phyloP scores from a whole-genome alignment of 345 rosid genomes.

The Linum tenue region DNA sequence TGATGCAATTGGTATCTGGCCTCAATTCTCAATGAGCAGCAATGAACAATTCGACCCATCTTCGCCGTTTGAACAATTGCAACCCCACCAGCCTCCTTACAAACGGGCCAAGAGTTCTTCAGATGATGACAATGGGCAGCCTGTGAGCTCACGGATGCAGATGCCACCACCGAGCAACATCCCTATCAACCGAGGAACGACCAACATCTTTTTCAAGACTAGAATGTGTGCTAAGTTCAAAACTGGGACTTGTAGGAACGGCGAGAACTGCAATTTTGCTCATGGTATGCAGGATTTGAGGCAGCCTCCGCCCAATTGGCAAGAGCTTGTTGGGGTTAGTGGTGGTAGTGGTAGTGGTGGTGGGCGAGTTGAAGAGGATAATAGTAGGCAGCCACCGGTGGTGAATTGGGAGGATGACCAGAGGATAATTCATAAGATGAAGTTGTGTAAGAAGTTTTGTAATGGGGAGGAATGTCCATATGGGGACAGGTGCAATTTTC shows the following conservation, averaged over 20 bases:
- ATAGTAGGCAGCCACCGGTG: conserved; percentile 11
- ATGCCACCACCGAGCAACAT: conserved; percentile 25
- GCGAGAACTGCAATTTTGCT: conserved; percentile 88
- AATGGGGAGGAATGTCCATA: conserved; percentile 92
- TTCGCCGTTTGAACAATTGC: conserved; percentile 17
- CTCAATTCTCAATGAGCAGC: conserved; percentile 36
- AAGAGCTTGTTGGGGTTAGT: conserved; percentile 62
- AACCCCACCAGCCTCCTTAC: conserved; percentile 36
- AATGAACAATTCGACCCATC: conserved; percentile 38
- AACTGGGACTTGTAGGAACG: conserved; percentile 60
- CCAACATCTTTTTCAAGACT: conserved; percentile 83
- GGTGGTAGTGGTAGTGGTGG: conserved; percentile 20
- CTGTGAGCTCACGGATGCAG: conserved; percentile 15
- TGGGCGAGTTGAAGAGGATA: conserved; percentile 30
- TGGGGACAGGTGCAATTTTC: conserved; percentile 88
- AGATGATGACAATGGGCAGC: conserved; percentile 29
- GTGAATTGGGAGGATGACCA: conserved; percentile 84
- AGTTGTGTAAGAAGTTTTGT: conserved; percentile 90
- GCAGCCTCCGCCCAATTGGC: conserved; percentile 94
- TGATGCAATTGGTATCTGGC: conserved; percentile 53
- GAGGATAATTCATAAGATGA: conserved; percentile 84
- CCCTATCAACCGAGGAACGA: conserved; percentile 51
- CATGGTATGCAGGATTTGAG: conserved; percentile 84
- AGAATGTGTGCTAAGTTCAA: conserved; percentile 72
- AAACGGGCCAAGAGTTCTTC: conserved; percentile 59